phyloP scores from a whole-genome alignment of 2,329 filamentous ascomycete genomes.

The Penicillium sp. region DNA sequence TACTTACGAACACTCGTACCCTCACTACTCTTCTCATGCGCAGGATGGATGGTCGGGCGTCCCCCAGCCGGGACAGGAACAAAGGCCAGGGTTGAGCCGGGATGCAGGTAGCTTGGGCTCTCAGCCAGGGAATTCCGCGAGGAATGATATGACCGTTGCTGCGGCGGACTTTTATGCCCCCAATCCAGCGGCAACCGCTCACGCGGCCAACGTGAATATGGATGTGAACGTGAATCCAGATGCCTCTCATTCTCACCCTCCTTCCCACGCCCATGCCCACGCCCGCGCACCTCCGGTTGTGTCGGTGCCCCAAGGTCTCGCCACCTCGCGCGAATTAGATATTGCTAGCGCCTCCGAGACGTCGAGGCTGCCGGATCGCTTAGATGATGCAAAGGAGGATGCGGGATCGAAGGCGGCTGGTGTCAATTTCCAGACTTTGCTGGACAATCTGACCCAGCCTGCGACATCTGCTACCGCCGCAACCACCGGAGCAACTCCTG shows the following conservation, averaged over 20 bases:
- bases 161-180: slow-evolving; percentile 26
- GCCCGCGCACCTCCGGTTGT: slow-evolving; percentile 26
- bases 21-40: slow-evolving; percentile 12
- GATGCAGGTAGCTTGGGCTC: slow-evolving; percentile 35
- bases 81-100: slow-evolving; percentile 18
- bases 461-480: slow-evolving; percentile 29
- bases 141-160: slow-evolving; percentile 29
- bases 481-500: no score
- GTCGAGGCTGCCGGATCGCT: slow-evolving; percentile 18
- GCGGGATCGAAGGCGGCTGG: slow-evolving; percentile 29
- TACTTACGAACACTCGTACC: slow-evolving; percentile 51
- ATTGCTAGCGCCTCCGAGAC: slow-evolving; percentile 21
- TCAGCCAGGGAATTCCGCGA: slow-evolving; percentile 24
- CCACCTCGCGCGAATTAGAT: slow-evolving; percentile 33
- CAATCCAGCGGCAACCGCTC: slow-evolving; percentile 17
- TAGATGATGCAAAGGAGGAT: slow-evolving; percentile 27
- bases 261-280: not conserved
- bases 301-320: slow-evolving; percentile 24
- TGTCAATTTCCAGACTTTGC: slow-evolving; percentile 49
- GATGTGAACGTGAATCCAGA: slow-evolving; percentile 21
- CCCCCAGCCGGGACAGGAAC: slow-evolving; percentile 12
- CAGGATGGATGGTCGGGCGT: slow-evolving; percentile 20
- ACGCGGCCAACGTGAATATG: no score
- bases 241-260: no score
- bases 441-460: slow-evolving; percentile 48